These are phyloP conservation scores for Stephanodiscus triporus DNA, from an alignment of 108 stramenopile species.

Conservation along the genomic window DNA sequence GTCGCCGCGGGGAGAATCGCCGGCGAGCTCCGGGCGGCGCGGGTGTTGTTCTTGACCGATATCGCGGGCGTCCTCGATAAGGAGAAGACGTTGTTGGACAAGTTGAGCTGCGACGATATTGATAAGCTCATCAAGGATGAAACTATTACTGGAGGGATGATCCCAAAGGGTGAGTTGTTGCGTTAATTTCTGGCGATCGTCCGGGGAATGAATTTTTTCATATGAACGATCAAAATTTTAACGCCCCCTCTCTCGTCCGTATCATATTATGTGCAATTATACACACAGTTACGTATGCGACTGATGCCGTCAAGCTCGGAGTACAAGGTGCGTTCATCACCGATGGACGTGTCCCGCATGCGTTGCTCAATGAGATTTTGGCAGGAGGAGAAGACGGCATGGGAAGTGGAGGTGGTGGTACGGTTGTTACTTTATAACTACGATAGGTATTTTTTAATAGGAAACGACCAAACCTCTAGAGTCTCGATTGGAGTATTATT, in stretches of 20 bases:
- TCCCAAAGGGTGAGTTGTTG: constrained; percentile 80
- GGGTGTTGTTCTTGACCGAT: constrained; percentile 95
- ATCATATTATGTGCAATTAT: background rate
- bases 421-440: constrained; percentile 52
- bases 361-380: constrained; percentile 81
- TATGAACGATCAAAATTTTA: background rate
- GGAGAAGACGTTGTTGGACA: constrained; percentile 78
- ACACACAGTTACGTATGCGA: constrained; percentile 64
- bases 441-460: too few species aligned
- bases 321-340: constrained; percentile 85
- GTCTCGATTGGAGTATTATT: too few species aligned
- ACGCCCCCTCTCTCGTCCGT: background rate
- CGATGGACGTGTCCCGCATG: constrained; percentile 90
- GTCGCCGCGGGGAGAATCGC: constrained; percentile 95
- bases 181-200: constrained; percentile 32
- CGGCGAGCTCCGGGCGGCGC: constrained; percentile 84
- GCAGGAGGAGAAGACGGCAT: constrained; percentile 56
- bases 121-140: constrained; percentile 85
- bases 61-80: constrained; percentile 96
- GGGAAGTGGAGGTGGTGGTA: constrained; percentile 57
- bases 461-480: background rate
- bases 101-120: constrained; percentile 72
- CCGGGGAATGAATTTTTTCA: background rate
- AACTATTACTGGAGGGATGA: constrained; percentile 97
- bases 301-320: constrained; percentile 81